A percentile compares a stretch with the other conserved stretches of the same genome.
phyloP scores from a whole-genome alignment of 371 early-diverging fungal genomes.

The Mortierella sp. region DNA sequence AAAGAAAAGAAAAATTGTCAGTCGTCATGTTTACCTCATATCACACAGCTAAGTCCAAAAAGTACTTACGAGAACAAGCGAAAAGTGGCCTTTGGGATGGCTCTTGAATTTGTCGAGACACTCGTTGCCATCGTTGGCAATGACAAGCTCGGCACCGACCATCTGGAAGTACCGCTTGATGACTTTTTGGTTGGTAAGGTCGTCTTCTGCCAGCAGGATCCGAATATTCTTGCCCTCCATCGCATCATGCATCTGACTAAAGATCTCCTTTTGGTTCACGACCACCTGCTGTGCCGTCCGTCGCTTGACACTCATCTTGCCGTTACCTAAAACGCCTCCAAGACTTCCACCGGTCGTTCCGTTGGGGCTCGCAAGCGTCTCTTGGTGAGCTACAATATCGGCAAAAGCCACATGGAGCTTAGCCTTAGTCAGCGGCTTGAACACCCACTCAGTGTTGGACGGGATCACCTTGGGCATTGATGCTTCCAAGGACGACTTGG shows the following conservation, averaged over 20 bases:
- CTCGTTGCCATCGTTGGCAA: constrained; percentile 70
- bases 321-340: constrained; percentile 9
- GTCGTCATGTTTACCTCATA: not conserved
- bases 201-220: constrained; percentile 64
- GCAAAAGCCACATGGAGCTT: constrained; percentile 71
- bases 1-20: not conserved
- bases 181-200: constrained; percentile 75
- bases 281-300: constrained; percentile 62
- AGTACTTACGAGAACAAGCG: constrained; percentile 61
- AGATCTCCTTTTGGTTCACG: constrained; percentile 68
- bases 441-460: constrained; percentile 67
- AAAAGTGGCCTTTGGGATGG: constrained; percentile 63
- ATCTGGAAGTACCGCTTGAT: constrained; percentile 64
- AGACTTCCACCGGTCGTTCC: constrained; percentile 1
- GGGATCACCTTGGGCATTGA: constrained; percentile 47
- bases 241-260: constrained; percentile 67
- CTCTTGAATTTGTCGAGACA: constrained; percentile 64
- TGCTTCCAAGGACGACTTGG: not conserved
- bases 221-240: constrained; percentile 54
- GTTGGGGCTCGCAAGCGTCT: not conserved
- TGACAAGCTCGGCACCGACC: constrained; percentile 66
- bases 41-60: not conserved
- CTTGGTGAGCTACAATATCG: constrained; percentile 49
- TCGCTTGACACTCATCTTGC: constrained; percentile 35
- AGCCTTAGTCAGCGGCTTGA: constrained; percentile 70